Conservation (phyloP, 371 early-diverging fungal genomes). For the Apophysomyces elegans region DNA sequence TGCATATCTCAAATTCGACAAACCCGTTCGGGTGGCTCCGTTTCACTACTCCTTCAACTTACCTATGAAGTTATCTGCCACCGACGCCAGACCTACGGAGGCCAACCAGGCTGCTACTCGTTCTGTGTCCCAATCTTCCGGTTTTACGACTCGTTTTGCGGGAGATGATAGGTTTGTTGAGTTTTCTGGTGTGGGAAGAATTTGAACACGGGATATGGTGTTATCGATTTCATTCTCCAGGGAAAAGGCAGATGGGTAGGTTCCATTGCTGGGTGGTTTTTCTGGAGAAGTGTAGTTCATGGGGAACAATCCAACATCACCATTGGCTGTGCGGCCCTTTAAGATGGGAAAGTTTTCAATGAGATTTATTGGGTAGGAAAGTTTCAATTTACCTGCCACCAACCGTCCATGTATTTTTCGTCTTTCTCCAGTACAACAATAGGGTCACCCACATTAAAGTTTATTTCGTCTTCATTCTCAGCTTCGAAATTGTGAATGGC, state of each 20-base stretch:
- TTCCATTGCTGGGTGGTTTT: constrained; percentile 22
- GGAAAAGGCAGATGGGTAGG: constrained; percentile 25
- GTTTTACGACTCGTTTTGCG: constrained; percentile 9
- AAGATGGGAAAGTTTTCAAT: constrained; percentile 6
- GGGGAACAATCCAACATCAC: constrained; percentile 79
- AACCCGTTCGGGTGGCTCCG: neutral
- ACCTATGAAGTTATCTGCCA: constrained; percentile 66
- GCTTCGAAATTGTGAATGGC: constrained; percentile 70
- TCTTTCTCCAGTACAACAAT: constrained; percentile 79
- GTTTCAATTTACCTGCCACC: constrained; percentile 76
- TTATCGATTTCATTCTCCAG: constrained; percentile 39
- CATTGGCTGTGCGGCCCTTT: constrained; percentile 61
- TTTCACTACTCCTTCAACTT: constrained; percentile 13
- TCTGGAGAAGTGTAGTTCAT: constrained; percentile 63
- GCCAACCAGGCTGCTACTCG: constrained; percentile 53
- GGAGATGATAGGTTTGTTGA: constrained; percentile 8
- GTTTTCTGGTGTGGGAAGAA: constrained; percentile 9
- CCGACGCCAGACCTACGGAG: constrained; percentile 59
- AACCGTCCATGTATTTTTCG: constrained; percentile 81
- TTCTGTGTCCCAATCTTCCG: constrained; percentile 44
- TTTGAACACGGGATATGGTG: constrained; percentile 31
- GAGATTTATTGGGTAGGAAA: constrained; percentile 5
- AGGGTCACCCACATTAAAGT: constrained; percentile 70
- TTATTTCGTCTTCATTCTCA: constrained; percentile 81
- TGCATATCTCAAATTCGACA: neutral